Evolutionary conservation across 345 rosid genomes (phyloP).

Genomic region (Dipteronia dyeriana): DNA sequence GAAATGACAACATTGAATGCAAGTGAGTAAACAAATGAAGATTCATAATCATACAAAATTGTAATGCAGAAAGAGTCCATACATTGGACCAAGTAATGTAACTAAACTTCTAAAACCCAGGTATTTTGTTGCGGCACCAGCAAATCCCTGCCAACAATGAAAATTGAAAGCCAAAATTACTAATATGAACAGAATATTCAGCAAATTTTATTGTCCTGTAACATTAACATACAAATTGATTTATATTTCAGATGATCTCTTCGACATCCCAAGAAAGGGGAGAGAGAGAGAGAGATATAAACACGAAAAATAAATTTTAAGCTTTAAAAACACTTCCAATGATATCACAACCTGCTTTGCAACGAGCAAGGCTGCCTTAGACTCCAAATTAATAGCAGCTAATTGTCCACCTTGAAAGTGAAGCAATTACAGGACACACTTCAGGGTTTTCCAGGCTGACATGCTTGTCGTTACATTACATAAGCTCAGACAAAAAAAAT

Average conservation of each 20-base stretch:
- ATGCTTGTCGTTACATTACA: conserved; percentile 3
- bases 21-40: not conserved
- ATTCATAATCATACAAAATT: not conserved
- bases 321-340: not conserved
- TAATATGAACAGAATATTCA: not conserved
- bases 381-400: conserved; percentile 72
- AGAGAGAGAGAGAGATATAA: too few relatives aligned
- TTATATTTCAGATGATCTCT: not conserved
- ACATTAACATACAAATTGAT: not conserved
- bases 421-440: not conserved
- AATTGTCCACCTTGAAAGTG: conserved; percentile 69
- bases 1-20: not conserved
- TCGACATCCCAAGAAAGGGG: not conserved
- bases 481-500: conserved; percentile 7
- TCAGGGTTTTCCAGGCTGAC: not conserved
- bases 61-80: conserved; percentile 26
- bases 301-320: not conserved
- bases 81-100: conserved; percentile 88
- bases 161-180: not conserved
- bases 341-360: conserved; percentile 68
- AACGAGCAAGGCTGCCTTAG: conserved; percentile 82
- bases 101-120: conserved; percentile 75
- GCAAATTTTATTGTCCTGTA: not conserved
- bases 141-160: conserved; percentile 61
- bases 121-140: conserved; percentile 88